Base-by-base conservation (phyloP, 2,329 filamentous ascomycete genomes). In the Ophiocordyceps sinensis region DNA sequence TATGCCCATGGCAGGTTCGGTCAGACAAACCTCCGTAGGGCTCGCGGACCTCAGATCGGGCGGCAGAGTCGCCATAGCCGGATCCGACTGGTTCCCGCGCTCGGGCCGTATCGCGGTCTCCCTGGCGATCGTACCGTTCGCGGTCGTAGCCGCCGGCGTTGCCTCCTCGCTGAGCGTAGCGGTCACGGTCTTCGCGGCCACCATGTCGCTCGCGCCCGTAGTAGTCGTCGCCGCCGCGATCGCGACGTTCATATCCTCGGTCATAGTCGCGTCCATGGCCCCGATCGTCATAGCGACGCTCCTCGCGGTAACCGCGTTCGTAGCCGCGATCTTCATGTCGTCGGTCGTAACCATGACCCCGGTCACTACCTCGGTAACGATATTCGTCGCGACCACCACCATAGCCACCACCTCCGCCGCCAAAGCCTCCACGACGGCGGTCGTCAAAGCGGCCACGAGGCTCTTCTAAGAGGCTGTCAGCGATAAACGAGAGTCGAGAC, bases 341-440 rank as follows among this genome's bases (percentile, higher is more conserved):
- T 42, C 64, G 66, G 38, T 68, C 65, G n/a, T 69, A 42, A n/a
- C 67, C 65, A 46, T 67, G 60, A 47, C 62, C 64, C 53, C 51
- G 53, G 9, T 62, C 59, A 37, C 61, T 59, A 21, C 68, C 62
- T 44, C 70, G 68, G 58, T 73, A 73, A 49, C 72, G 71, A 60
- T 77, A 76, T 46, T 77, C 73, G 44, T 77, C 73, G 40, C 70
- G 69, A 40, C 23, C 23, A 26, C 23, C 23, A 26, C 70, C 63
- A 41, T 66, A 63, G 34, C 59, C 62, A 36, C 68, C 64, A 29
- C 61, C 60, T 36, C 62, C 58, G 34, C 63, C 62, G 21, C 75
- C 69, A 47, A 73, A 73, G 44, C 76, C 73, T 47, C 78, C 74
- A 48, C 78, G 71, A 48, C 77, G 73, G 54, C 79, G 74, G 45